These are phyloP conservation scores for Actinidia arguta DNA, from an alignment of 179 eudicot species.

Conservation along the genomic window DNA sequence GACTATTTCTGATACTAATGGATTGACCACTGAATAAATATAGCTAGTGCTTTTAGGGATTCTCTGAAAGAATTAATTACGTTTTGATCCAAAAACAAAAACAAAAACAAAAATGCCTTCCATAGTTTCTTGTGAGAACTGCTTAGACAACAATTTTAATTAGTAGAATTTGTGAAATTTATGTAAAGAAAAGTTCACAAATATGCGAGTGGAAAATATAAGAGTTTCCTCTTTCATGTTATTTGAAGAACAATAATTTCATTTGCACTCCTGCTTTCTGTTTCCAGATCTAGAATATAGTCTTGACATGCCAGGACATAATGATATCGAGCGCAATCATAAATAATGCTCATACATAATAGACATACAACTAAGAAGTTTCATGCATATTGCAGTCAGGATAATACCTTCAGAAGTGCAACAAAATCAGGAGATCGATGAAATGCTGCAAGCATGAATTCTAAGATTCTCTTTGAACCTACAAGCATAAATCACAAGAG, in stretches of 20 bases:
- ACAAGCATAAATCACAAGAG: constrained; percentile 5
- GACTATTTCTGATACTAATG: background rate
- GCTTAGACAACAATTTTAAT: background rate
- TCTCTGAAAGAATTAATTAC: background rate
- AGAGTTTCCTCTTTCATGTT: no score
- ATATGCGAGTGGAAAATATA: background rate
- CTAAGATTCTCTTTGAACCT: constrained; percentile 91
- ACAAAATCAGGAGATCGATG: constrained; percentile 81
- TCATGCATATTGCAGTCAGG: background rate
- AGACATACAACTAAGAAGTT: background rate
- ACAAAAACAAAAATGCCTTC: no score
- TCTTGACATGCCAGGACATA: background rate
- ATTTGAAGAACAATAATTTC: background rate
- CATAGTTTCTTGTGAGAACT: background rate
- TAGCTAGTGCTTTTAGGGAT: background rate
- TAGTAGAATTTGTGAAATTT: background rate
- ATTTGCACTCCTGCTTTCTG: background rate
- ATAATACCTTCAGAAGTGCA: constrained; percentile 86
- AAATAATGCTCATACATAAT: constrained; percentile 6
- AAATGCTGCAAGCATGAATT: constrained; percentile 95
- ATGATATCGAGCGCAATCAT: background rate
- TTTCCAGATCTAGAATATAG: constrained; percentile 2
- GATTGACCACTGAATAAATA: background rate
- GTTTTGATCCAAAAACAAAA: background rate
- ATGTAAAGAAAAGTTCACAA: constrained; percentile 7